These are phyloP conservation scores for Puccinia brachypodii DNA, from an alignment of 1,284 basidiomycete species.

Conservation along the genomic window DNA sequence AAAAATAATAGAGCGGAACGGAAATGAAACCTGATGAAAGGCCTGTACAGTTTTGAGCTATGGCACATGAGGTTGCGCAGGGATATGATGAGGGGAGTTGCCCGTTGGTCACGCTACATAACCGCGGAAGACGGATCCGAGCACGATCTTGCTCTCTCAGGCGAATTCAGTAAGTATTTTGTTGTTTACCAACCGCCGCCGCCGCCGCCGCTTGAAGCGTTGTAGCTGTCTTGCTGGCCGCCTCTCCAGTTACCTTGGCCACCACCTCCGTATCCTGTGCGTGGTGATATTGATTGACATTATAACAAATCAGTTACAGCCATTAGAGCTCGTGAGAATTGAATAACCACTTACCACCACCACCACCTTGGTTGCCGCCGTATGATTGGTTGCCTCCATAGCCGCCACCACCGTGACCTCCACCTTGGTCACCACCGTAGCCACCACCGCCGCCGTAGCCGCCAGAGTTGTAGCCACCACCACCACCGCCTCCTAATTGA, in stretches of 20 bases:
- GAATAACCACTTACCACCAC: constrained; percentile 25
- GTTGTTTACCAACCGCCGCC: constrained; percentile 26
- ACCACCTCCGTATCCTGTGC: constrained; percentile 1
- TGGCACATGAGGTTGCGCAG: neutral
- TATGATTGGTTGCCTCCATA: constrained; percentile 47
- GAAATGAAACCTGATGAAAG: neutral
- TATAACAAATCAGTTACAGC: neutral
- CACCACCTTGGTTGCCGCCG: constrained; percentile 24
- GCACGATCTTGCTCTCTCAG: neutral
- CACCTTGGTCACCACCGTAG: constrained; percentile 50
- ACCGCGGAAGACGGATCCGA: neutral
- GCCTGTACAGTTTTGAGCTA: neutral
- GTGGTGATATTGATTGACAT: neutral
- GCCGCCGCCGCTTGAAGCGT: neutral
- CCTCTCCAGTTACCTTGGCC: constrained; percentile 14
- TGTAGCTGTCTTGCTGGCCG: neutral
- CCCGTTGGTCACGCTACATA: neutral
- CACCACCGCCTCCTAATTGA: neutral
- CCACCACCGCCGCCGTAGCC: neutral
- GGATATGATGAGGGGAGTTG: neutral
- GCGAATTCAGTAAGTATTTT: neutral
- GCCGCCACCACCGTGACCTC: constrained; percentile 51
- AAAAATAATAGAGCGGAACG: neutral
- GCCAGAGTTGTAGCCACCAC: constrained; percentile 11
- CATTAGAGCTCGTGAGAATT: no score